Base-by-base conservation (phyloP, 108 stramenopile species). In the Schizochytrium sp. region DNA sequence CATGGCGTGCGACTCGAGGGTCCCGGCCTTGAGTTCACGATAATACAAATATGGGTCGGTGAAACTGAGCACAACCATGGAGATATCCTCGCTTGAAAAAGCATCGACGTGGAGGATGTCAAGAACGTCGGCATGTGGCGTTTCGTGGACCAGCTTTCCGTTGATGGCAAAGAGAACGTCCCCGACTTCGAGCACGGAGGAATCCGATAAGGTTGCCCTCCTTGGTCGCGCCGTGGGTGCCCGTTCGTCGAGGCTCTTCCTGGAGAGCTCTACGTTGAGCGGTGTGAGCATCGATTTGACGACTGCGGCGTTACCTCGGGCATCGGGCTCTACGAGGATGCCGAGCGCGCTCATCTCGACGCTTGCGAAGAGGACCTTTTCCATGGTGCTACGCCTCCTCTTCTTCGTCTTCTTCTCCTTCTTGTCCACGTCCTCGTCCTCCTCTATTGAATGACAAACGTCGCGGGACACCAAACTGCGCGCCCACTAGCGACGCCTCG, bases 211-310 rank as follows among this genome's bases (percentile, higher is more conserved):
- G 14, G 55, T 14, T 16, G 55, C 8, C 14, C 8, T 8, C 55
- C 55, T 57, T 16, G 55, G 10, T 18, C 34, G 25, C 34, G 34
- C 41, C 25, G 34, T 18, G 10, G 63, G 41, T 3, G 63, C 44
- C 51, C 28, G 12, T 18, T 83, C 76, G 51, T 47, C 48, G 10
- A 47, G 25, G 23, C n/a, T 53, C 23, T 83, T 83, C 51, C 45
- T 6, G n/a, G 76, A 83, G 14, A 83, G 48, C 51, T 83, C 76
- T 45, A 83, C 76, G 45, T 83, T 47, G 19, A 83, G 76, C 45
- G 76, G 76, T 45, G 76, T 83, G 10, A 83, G 76, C 76, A 83
- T 83, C 3, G 76, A 83, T 45, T 83, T 47, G 19, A 83, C 51
- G 28, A 83, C 76, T 43, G 76, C 76, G 51, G 76, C 76, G 2